Base-by-base conservation (phyloP, 2,329 filamentous ascomycete genomes). In the Phyllachora maydis region DNA sequence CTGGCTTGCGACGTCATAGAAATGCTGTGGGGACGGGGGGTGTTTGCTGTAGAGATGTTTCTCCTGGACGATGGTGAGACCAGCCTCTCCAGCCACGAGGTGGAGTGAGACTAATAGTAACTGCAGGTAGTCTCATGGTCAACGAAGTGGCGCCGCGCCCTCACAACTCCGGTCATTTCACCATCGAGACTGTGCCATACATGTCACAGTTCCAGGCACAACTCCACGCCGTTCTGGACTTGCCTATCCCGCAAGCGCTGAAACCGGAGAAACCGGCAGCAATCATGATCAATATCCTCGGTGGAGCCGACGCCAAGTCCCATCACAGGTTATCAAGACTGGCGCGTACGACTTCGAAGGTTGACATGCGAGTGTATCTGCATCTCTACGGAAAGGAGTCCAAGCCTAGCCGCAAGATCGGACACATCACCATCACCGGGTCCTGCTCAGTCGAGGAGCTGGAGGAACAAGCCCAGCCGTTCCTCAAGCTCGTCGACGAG, bases 41-140 rank as follows among this genome's bases (percentile, higher is more conserved):
- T 92, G 16, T 98, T 93, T 46, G 88, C 85, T 1, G 85, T 95
- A 0, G 88, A 98, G 50, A 78, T 95, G 69, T 98, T 98, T 49
- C 50, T 95, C 4, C 62, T 83, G 8, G 52, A 69, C 23, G 68
- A 88, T 36, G 67, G 68, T 52, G 52, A 36, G 41, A 33, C 23
- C 11, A n/a, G 9, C 16, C n/a, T 18, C 7, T 18, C 7, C 7
- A 7, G n/a, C 16, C 7, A 7, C 16, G 7, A 18, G 7, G 16
- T 18, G 16, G 16, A 18, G 16, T n/a, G 16, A 18, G 16, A 21
- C 30, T 25, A 21, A 32, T 30, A 19, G 8, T 6, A 13, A 13
- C 3, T 9, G n/a, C 23, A 57, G 55, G 59, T 28, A 54, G 54
- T 2, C 58, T 92, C 2, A 50, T 90, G 28, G 62, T 93, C 36